Conservation (phyloP, 148 eudicot species). For the Rhododendron ferrugineum region DNA sequence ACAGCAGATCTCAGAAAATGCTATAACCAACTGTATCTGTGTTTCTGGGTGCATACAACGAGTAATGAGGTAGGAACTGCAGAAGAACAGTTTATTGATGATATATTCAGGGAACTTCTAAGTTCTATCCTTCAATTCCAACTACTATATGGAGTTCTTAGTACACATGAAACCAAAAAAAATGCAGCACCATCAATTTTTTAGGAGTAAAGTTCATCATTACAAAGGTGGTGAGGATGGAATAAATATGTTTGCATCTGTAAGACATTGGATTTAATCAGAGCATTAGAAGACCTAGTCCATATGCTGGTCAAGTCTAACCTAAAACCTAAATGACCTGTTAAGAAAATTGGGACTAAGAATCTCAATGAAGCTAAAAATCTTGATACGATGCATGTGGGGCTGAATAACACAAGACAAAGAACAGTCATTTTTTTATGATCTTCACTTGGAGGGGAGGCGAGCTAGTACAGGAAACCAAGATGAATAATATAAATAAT, state of each 20-base stretch:
- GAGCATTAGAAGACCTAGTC: not conserved
- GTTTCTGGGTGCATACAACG: not conserved
- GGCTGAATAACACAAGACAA: not conserved
- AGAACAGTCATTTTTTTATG: not conserved
- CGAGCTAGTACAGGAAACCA: not conserved
- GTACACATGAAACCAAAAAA: not conserved
- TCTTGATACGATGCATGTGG: not conserved
- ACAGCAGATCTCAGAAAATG: not conserved
- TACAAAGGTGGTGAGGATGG: not conserved
- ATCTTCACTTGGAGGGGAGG: not conserved
- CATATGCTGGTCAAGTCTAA: not conserved
- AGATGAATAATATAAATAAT: not conserved
- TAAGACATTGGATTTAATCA: not conserved
- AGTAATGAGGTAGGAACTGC: not conserved
- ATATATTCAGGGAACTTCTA: not conserved
- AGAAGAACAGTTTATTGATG: not conserved
- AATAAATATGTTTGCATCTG: not conserved
- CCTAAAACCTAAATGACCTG: not conserved
- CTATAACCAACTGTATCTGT: not conserved
- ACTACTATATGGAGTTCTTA: not conserved
- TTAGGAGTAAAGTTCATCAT: not conserved
- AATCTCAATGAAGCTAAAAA: not conserved
- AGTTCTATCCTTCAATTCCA: not conserved
- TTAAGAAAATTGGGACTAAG: not conserved
- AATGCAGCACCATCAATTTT: not conserved